Evolutionary conservation across 106 monocot species (phyloP).

Genomic region (Acorus calamus): DNA sequence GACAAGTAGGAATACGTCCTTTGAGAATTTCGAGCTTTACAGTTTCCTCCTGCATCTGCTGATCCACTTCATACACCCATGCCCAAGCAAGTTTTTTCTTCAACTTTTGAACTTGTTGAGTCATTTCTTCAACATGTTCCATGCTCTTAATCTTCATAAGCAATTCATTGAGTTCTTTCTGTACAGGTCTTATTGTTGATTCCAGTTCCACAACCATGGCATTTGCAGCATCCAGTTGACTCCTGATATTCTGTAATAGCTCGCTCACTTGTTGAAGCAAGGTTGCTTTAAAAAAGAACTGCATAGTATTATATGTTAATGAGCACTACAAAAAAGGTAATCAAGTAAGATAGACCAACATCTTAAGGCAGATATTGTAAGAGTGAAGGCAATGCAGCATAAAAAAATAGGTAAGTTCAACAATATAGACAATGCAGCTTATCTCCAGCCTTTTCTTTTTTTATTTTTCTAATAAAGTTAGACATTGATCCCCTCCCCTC

Average conservation of each 20-base stretch:
- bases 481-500: no score
- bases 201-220: slow-evolving; percentile 65
- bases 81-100: slow-evolving; percentile 95
- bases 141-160: slow-evolving; percentile 87
- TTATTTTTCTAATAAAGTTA: no score
- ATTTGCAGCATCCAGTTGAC: slow-evolving; percentile 49
- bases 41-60: slow-evolving; percentile 64
- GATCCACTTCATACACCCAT: slow-evolving; percentile 90
- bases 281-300: slow-evolving; percentile 98
- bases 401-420: no score
- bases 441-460: no score
- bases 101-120: slow-evolving; percentile 55
- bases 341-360: neutral
- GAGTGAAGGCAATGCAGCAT: no score
- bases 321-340: neutral
- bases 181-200: slow-evolving; percentile 58
- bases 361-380: neutral
- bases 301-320: neutral
- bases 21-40: slow-evolving; percentile 55
- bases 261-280: slow-evolving; percentile 96
- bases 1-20: slow-evolving; percentile 84
- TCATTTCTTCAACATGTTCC: slow-evolving; percentile 96
- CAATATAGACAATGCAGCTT: no score
- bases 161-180: slow-evolving; percentile 64
- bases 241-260: slow-evolving; percentile 58